phyloP scores from a whole-genome alignment of 2,329 filamentous ascomycete species.

The Chalaropsis thielavioides region DNA sequence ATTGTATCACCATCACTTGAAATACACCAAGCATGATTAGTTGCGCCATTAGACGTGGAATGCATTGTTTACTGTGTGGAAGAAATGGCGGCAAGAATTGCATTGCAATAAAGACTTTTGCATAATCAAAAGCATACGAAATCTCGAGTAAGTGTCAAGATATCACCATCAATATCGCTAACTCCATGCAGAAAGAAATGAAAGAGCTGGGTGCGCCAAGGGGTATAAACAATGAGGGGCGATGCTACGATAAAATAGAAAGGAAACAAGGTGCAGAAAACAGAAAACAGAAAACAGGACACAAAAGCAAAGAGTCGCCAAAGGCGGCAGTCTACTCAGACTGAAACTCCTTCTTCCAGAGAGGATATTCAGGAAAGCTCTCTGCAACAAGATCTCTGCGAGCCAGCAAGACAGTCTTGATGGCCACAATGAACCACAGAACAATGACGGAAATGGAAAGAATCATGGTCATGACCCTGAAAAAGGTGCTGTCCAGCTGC shows the following conservation, averaged over 20 bases:
- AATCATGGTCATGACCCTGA: conserved; percentile 29
- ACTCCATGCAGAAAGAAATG: background rate
- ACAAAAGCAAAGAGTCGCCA: too few relatives aligned
- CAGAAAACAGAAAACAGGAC: background rate
- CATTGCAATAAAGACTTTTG: background rate
- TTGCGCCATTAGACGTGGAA: too few relatives aligned
- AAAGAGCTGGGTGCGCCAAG: background rate
- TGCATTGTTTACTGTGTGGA: background rate
- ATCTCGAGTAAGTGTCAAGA: background rate
- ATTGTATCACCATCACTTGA: conserved; percentile 9
- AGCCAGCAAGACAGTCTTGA: conserved; percentile 27
- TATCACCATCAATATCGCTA: background rate
- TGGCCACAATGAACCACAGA: conserved; percentile 31
- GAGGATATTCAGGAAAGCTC: conserved; percentile 16
- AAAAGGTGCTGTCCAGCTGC: conserved; percentile 32
- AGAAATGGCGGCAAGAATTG: background rate
- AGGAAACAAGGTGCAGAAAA: background rate
- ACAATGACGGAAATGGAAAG: conserved; percentile 29
- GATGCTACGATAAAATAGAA: background rate
- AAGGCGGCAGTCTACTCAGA: conserved; percentile 11
- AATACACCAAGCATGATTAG: background rate
- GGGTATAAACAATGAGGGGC: background rate
- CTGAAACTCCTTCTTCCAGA: conserved; percentile 18
- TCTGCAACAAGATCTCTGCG: conserved; percentile 15
- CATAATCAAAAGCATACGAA: background rate